Conservation (phyloP, 805 yeast species). For the Wickerhamomyces hampshirensis region DNA sequence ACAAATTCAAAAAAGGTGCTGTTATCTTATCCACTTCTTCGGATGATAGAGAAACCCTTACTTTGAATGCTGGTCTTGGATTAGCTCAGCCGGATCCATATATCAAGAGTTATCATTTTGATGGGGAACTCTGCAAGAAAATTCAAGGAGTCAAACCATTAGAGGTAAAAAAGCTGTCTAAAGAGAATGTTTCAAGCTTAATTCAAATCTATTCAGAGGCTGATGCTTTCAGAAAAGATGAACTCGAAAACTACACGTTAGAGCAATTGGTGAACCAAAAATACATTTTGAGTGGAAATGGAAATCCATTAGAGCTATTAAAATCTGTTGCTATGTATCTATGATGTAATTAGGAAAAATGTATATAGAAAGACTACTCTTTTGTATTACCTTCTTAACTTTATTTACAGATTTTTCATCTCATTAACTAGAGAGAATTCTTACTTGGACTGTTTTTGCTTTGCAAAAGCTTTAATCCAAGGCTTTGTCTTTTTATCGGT, state of each 20-base stretch:
- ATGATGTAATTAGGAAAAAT: constrained; percentile 2
- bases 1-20: constrained; percentile 54
- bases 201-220: constrained; percentile 37
- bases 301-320: constrained; percentile 43
- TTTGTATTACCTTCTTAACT: no score
- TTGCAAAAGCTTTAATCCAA: constrained; percentile 69
- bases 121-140: constrained; percentile 46
- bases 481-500: constrained; percentile 63
- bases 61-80: constrained; percentile 58
- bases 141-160: constrained; percentile 36
- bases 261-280: constrained; percentile 41
- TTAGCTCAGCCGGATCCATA: constrained; percentile 52
- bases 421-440: no score
- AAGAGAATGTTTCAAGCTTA: constrained; percentile 39
- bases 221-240: constrained; percentile 35
- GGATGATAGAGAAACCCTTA: constrained; percentile 44
- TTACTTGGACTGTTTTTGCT: constrained; percentile 35
- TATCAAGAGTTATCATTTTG: constrained; percentile 43
- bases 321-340: constrained; percentile 23
- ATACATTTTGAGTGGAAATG: constrained; percentile 57
- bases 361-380: neutral
- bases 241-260: constrained; percentile 25
- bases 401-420: neutral
- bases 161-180: constrained; percentile 38
- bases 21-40: constrained; percentile 60